Evolutionary conservation across 768 basidiomycete genomes (phyloP), one percentile per base, ranked within the genome.

Genomic region (Pholiota conissans): DNA sequence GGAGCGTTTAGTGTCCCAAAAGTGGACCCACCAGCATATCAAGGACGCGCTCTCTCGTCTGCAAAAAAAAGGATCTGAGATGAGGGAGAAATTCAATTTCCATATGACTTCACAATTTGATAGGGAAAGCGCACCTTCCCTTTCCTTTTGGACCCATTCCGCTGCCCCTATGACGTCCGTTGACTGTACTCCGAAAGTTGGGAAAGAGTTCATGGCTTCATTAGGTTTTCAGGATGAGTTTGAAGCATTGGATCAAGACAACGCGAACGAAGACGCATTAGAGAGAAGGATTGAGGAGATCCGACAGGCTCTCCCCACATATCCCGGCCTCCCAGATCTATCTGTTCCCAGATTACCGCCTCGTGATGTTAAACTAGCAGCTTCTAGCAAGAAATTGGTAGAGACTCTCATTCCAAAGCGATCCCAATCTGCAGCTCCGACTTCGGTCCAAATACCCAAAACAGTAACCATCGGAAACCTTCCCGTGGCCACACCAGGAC

Each of bases 281-380:
- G 69, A 71, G 37, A 51, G 55, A 3, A 67, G 63, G 5, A 71
- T 75, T 13, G 67, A 67, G 18, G 53, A 68, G 20, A 71, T 74
- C 5, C 69, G 74, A 16, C 56, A 55, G 1, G 37, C 28, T 5
- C 60, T 74, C 7, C 67, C 74, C 0, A 49, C 63, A 7, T 74
- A 72, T 46, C 74, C 73, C 1, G 34, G 61, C 2, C 28, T 69
- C 2, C 65, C 69, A 2, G 63, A 71, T 40, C 48, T 59, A 6
- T 34, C 45, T n/a, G 52, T 56, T 14, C 51, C 56, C 5, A 53
- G 59, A 30, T 57, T 57, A 11, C 46, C 63, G 0, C 42, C 59
- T 20, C 26, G 40, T 0, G 56, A 61, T 30, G 48, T 57, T 16
- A 47, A 42, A 14, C 40, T 24, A 16, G 5, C 14, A n/a, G 13